Base-by-base conservation (phyloP, 2,329 filamentous ascomycete species). In the Sporothrix schenckii region DNA sequence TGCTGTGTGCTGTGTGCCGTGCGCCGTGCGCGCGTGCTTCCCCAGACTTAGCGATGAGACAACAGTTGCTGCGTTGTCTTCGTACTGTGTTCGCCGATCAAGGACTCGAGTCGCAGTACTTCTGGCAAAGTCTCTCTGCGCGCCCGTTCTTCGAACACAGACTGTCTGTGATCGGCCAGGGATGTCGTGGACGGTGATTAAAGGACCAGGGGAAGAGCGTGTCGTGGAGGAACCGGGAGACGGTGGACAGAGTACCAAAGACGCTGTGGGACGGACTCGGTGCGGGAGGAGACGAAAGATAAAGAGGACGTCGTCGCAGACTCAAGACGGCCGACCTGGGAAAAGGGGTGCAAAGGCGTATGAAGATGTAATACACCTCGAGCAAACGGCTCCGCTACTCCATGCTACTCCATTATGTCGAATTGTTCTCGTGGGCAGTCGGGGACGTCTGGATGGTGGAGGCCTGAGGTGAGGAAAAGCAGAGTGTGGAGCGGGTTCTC, bases 161-260 rank as follows among this genome's bases (percentile, higher is more conserved):
- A n/a, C 24, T 27, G 21, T 50, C n/a, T 54, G 65, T 67, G 65
- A n/a, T 67, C 50, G 34, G 50, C 34, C 49, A 67, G 34, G 34
- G 50, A 56, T 56, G 65, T 41, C 49, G 65, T 67, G 65, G 34
- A 67, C 4, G 39, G 16, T 34, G 44, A 21, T 34, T 6, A 34
- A 16, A 30, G 24, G 16, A 41, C 39, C 6, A 30, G 19, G 4
- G 16, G 61, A 49, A 27, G 60, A 24, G 60, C 9, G 21, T 49
- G 14, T 10, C 41, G 60, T n/a, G 47, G 24, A 52, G 44, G 47
- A 52, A 9, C 47, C 24, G 47, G 27, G 27, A 4, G 49, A 34
- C 4, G 47, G 19, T 24, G 19, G 1, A 49, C 19, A 65, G 39
- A 47, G 27, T 4, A 6, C 49, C 30, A 30, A 30, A 21, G 13